Conservation (phyloP, 1,284 basidiomycete species). For the Tilletiopsis washingtonensis region DNA sequence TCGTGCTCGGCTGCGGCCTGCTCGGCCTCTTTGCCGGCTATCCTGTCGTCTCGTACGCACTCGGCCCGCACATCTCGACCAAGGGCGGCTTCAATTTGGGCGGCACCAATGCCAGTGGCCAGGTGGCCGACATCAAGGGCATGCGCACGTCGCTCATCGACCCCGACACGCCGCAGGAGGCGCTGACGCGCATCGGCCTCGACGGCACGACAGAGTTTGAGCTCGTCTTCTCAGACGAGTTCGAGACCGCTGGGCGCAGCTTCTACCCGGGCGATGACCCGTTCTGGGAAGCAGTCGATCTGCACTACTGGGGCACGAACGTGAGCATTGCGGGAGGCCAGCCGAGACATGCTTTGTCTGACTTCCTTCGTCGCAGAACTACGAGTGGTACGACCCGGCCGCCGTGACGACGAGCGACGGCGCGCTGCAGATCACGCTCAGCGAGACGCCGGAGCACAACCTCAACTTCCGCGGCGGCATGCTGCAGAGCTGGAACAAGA, state of each 20-base stretch:
- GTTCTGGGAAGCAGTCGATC: conserved; percentile 64
- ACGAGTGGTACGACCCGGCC: conserved; percentile 61
- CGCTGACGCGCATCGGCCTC: conserved; percentile 50
- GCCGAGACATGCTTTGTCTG: too few relatives aligned
- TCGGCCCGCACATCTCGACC: neutral
- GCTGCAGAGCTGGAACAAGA: conserved; percentile 67
- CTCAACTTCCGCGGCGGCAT: conserved; percentile 59
- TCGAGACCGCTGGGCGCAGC: conserved; percentile 42
- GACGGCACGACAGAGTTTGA: conserved; percentile 33
- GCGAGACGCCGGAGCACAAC: conserved; percentile 53
- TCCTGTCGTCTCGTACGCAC: neutral
- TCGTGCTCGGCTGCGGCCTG: conserved; percentile 50
- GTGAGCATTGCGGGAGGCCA: too few relatives aligned
- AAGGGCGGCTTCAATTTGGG: conserved; percentile 23
- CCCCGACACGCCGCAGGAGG: conserved; percentile 44
- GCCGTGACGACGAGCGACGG: conserved; percentile 72
- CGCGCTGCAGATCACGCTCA: conserved; percentile 63
- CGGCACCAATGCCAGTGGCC: conserved; percentile 20
- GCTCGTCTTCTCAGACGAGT: conserved; percentile 48
- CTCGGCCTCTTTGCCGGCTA: conserved; percentile 64
- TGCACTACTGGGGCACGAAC: conserved; percentile 59
- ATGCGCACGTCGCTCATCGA: conserved; percentile 46
- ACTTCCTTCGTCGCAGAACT: too few relatives aligned
- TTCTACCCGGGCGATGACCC: conserved; percentile 59
- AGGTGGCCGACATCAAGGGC: conserved; percentile 10